phyloP scores from a whole-genome alignment of 495 filamentous ascomycete species.

The Neurospora sp. region DNA sequence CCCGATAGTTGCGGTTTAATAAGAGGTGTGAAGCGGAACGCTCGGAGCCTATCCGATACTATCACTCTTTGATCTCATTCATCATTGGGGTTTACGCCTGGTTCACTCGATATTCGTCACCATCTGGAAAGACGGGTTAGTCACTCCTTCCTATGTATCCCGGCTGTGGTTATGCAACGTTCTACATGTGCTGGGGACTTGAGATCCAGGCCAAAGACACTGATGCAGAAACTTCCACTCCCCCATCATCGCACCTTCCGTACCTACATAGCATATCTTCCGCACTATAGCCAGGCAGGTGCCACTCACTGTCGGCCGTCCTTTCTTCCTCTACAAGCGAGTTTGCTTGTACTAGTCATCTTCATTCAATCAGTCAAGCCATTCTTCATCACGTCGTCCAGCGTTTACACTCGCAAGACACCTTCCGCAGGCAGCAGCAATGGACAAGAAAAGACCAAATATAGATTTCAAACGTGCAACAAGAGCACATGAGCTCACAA shows the following conservation, averaged over 20 bases:
- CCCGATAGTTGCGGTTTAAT: background rate
- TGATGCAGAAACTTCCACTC: background rate
- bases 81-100: background rate
- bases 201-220: background rate
- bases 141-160: background rate
- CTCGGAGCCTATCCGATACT: background rate
- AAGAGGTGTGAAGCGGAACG: background rate
- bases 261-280: background rate
- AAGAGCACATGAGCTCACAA: background rate
- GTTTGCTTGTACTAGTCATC: background rate
- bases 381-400: background rate
- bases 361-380: background rate
- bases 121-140: background rate
- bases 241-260: background rate
- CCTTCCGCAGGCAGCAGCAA: background rate
- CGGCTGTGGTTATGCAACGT: background rate
- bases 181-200: background rate
- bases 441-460: background rate
- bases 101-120: background rate
- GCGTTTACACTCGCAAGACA: background rate
- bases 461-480: background rate
- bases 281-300: background rate
- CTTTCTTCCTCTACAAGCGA: background rate
- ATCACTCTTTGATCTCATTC: background rate
- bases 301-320: background rate